Percentiles rank a stretch among this genome's conserved stretches.
Evolutionary conservation across 108 stramenopile species (phyloP).

Genomic region (Pseudonitzschia multiseries): DNA sequence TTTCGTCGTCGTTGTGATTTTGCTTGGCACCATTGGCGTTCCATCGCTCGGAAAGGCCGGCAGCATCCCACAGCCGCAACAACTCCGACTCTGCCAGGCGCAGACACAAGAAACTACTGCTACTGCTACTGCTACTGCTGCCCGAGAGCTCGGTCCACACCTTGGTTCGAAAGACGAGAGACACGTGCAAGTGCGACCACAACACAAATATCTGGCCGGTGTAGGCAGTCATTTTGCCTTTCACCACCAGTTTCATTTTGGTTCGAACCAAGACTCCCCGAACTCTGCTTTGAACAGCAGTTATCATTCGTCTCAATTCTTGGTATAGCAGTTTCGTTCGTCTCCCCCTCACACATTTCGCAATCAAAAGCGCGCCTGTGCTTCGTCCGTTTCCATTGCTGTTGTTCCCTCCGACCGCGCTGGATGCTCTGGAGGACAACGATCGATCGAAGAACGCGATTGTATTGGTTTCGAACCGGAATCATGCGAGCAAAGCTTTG

Average conservation of each 20-base stretch:
- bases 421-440: constrained; percentile 25
- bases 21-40: constrained; percentile 1
- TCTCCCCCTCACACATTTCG: constrained; percentile 25
- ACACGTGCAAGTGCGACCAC: constrained; percentile 40
- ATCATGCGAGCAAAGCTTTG: constrained; percentile 18
- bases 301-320: constrained; percentile 20
- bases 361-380: constrained; percentile 11
- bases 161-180: constrained; percentile 45
- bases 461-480: not conserved
- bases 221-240: constrained; percentile 28
- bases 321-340: constrained; percentile 9
- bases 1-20: not conserved
- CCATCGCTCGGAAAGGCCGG: constrained; percentile 11
- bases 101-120: constrained; percentile 24
- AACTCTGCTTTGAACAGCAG: constrained; percentile 33
- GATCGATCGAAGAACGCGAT: constrained; percentile 4
- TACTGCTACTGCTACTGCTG: not conserved
- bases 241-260: constrained; percentile 6
- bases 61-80: constrained; percentile 35
- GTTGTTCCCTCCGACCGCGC: constrained; percentile 7
- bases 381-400: constrained; percentile 7
- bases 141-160: constrained; percentile 35
- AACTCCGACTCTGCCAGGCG: constrained; percentile 42
- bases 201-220: constrained; percentile 37
- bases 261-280: constrained; percentile 42